These are phyloP conservation scores for Zygosaccharomyces gambellarensis DNA, from an alignment of 805 yeast genomes.

Conservation along the genomic window DNA sequence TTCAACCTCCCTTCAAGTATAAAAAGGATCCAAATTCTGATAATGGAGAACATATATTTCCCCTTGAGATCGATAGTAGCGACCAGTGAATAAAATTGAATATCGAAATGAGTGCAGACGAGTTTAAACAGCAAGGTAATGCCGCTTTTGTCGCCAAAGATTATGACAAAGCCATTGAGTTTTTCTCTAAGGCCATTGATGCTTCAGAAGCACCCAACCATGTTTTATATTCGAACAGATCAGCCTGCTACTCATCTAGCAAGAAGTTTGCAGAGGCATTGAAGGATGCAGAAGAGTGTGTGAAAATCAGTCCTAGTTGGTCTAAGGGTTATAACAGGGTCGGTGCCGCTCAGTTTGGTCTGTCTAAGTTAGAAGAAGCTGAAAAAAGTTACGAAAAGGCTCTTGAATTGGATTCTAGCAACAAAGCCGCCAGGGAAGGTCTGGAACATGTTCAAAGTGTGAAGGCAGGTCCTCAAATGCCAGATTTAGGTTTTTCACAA, in stretches of 20 bases:
- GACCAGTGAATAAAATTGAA: background rate
- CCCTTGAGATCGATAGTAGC: background rate
- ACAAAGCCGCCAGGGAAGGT: conserved; percentile 85
- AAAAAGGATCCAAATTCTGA: conserved; percentile 4
- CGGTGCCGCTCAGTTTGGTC: conserved; percentile 90
- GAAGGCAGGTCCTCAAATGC: conserved; percentile 44
- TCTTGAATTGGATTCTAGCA: conserved; percentile 69
- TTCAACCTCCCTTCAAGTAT: conserved; percentile 8
- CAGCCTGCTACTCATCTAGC: conserved; percentile 83
- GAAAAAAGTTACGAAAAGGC: conserved; percentile 69
- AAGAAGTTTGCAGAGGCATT: conserved; percentile 70
- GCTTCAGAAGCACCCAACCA: conserved; percentile 81
- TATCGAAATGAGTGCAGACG: conserved; percentile 53
- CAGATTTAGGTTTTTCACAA: conserved; percentile 71
- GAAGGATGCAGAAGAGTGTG: conserved; percentile 79
- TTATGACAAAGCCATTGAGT: conserved; percentile 70
- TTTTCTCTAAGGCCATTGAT: conserved; percentile 82
- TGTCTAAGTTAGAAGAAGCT: conserved; percentile 74
- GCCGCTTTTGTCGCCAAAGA: conserved; percentile 87
- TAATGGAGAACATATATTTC: background rate
- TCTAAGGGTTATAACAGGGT: conserved; percentile 93
- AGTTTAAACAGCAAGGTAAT: conserved; percentile 87
- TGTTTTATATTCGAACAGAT: conserved; percentile 88
- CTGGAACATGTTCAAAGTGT: conserved; percentile 63
- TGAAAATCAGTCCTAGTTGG: conserved; percentile 79